These are phyloP conservation scores for Saitozyma sp. DNA, from an alignment of 768 basidiomycete species.

Conservation along the genomic window DNA sequence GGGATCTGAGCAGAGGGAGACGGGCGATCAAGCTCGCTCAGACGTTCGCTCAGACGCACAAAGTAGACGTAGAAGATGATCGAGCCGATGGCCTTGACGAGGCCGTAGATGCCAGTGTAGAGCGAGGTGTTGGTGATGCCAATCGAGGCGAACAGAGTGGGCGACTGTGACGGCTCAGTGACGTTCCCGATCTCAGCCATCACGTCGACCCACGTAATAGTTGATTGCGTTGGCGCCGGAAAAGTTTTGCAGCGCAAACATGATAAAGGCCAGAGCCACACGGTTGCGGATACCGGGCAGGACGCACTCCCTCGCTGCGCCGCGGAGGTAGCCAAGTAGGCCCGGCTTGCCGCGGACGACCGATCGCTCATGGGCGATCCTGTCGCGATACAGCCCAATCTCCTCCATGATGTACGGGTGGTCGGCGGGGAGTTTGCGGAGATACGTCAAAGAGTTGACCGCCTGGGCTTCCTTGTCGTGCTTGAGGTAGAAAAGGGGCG, in stretches of 20 bases:
- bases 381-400: conserved; percentile 15
- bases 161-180: conserved; percentile 52
- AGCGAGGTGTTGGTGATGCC: conserved; percentile 55
- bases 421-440: conserved; percentile 49
- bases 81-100: conserved; percentile 52
- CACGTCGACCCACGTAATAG: conserved; percentile 1
- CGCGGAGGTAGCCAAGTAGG: conserved; percentile 25
- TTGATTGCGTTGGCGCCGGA: conserved; percentile 56
- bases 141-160: conserved; percentile 59
- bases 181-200: background rate
- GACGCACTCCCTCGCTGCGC: conserved; percentile 22
- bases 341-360: conserved; percentile 20
- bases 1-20: too few relatives aligned
- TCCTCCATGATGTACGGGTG: conserved; percentile 42
- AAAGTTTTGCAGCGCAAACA: conserved; percentile 38
- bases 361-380: conserved; percentile 27
- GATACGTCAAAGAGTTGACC: conserved; percentile 42
- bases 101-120: conserved; percentile 60
- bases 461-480: conserved; percentile 40
- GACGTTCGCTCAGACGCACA: background rate
- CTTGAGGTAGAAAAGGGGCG: conserved; percentile 36
- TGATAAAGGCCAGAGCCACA: conserved; percentile 16
- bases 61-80: conserved; percentile 28
- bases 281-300: conserved; percentile 33
- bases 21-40: too few relatives aligned